These are phyloP conservation scores for Dactylellina sp. DNA, from an alignment of 2,329 filamentous ascomycete species.

Conservation along the genomic window DNA sequence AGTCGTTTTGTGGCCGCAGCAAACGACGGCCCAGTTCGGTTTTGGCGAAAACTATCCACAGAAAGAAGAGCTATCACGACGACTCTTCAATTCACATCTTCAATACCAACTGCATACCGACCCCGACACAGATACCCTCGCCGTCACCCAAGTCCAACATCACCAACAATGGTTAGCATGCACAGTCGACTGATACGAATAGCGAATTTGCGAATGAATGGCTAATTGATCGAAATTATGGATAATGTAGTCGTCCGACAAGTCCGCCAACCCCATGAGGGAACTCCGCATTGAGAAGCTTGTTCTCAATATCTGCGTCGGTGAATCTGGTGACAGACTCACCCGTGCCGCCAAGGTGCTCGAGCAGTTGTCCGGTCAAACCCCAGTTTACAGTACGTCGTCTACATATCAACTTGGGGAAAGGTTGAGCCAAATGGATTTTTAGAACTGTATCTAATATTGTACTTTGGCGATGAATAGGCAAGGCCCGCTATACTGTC, in stretches of 20 bases:
- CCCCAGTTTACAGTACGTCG: conserved; percentile 94
- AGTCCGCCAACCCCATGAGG: conserved; percentile 91
- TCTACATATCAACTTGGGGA: conserved; percentile 1
- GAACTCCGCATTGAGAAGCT: conserved; percentile 97
- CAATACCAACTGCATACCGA: conserved; percentile 24
- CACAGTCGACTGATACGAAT: conserved; percentile 2
- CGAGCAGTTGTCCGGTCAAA: conserved; percentile 99
- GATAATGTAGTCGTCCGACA: conserved; percentile 47
- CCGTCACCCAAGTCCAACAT: conserved; percentile 25
- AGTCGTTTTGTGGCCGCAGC: conserved; percentile 5
- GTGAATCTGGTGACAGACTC: conserved; percentile 99
- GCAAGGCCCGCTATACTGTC: conserved; percentile 99
- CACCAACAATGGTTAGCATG: conserved; percentile 55
- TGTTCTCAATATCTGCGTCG: conserved; percentile 99
- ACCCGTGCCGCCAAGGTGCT: conserved; percentile 99
- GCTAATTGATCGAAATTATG: conserved; percentile 29
- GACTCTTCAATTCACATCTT: conserved; percentile 33
- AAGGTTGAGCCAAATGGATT: conserved; percentile 1
- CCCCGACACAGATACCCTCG: conserved; percentile 23
- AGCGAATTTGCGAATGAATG: conserved; percentile 12
- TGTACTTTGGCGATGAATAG: conserved; percentile 16
- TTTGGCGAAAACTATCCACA: conserved; percentile 48
- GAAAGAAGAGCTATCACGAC: conserved; percentile 50
- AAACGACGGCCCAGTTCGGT: conserved; percentile 7
- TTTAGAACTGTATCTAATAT: neutral